Base-by-base conservation (phyloP, 805 yeast species). In the Cyberlindnera euphorbiiphila region DNA sequence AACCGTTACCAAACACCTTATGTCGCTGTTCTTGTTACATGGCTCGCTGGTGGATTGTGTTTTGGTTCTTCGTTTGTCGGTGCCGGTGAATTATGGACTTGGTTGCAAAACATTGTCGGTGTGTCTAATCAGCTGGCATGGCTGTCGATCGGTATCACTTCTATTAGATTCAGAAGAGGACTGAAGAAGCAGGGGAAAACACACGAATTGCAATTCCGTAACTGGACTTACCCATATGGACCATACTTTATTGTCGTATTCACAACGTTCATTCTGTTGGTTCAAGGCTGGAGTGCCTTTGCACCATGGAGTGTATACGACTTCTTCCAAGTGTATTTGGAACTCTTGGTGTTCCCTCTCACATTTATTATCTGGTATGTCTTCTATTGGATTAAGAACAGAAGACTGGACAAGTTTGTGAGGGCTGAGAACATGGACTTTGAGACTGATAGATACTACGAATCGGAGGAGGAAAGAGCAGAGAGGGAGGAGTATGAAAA, bases 41-140 rank as follows among this genome's bases (percentile, higher is more conserved):
- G 78, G 72, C 50, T 69, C 4, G 61, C 69, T 22, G 76, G 81
- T 29, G 81, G 79, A 0, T 59, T 76, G 31, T 75, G 80, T 52
- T 78, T 78, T 49, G 83, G 77, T 2, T 70, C 80, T 4, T 73
- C 79, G 1, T 72, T 72, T 46, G 65, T 72, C 39, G 74, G 74
- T 16, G 70, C 76, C 1, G 78, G 77, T 29, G 60, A 62, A n/a
- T 57, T 73, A 26, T 73, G 78, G 77, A 45, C 63, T 12, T 72
- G 77, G 76, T 56, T 72, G 39, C 77, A 71, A 57, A 60, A 68
- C 39, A 63, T 71, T 36, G 76, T 72, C 36, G 77, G 76, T 49
- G 72, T 72, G 14, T 69, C 77, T 5, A 72, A 72, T 51, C 72
- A 70, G 52, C 51, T 72, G 30, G 66, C 74, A 19, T 72, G 78